A percentile compares a stretch with the other conserved stretches of the same genome.
These are phyloP conservation scores for Saturnispora besseyi DNA, from an alignment of 805 yeast genomes.

Conservation along the genomic window DNA sequence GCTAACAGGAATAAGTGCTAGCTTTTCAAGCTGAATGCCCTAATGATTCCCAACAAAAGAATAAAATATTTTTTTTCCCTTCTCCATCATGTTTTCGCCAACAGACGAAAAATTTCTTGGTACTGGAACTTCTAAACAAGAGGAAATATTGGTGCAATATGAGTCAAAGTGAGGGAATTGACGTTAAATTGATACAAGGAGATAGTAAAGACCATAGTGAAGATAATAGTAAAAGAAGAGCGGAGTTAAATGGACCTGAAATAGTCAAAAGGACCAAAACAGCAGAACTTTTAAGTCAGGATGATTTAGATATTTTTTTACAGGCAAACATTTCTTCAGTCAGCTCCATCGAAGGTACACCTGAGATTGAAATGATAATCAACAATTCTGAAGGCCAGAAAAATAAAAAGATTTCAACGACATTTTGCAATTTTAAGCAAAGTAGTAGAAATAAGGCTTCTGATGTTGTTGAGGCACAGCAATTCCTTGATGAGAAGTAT, in stretches of 20 bases:
- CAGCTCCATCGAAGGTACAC: slow-evolving; percentile 9
- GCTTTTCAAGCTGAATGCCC: neutral
- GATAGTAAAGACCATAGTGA: neutral
- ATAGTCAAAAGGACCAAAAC: neutral
- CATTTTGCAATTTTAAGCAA: neutral
- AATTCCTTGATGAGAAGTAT: slow-evolving; percentile 19
- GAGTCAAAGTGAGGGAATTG: neutral
- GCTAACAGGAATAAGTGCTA: neutral
- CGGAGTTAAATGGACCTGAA: neutral
- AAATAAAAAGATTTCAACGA: neutral
- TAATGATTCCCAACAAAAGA: neutral
- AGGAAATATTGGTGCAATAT: neutral
- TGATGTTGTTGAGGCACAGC: slow-evolving; percentile 21
- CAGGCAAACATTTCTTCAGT: neutral
- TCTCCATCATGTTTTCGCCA: no score
- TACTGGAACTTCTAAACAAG: neutral
- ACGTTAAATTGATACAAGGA: neutral
- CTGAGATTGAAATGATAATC: slow-evolving; percentile 8
- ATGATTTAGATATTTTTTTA: neutral
- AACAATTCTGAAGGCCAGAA: neutral
- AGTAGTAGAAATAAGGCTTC: slow-evolving; percentile 10
- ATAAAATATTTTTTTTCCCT: neutral
- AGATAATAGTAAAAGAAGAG: neutral
- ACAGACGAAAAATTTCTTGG: no score
- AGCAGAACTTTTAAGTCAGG: neutral